These are phyloP conservation scores for Arthrinium puccinioides DNA, from an alignment of 2,329 filamentous ascomycete species.

Conservation along the genomic window DNA sequence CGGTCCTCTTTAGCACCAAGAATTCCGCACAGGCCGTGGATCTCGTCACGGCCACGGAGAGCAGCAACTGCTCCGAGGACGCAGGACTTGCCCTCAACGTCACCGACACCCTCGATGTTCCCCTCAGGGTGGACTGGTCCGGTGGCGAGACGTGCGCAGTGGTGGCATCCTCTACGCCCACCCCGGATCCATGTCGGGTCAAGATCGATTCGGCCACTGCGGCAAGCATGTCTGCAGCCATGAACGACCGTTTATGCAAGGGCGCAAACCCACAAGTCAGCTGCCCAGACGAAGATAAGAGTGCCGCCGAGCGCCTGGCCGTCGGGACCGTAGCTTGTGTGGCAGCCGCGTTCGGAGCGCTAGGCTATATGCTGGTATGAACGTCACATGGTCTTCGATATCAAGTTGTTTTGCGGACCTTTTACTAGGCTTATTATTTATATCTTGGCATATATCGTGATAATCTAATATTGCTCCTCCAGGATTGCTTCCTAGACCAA, in stretches of 20 bases:
- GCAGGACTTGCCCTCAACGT: neutral
- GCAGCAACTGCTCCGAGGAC: neutral
- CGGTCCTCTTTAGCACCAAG: neutral
- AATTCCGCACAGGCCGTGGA: conserved; percentile 6
- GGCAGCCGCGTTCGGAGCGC: neutral
- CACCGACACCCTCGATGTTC: neutral
- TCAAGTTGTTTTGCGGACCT: too few relatives aligned
- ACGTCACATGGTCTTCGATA: too few relatives aligned
- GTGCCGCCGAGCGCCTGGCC: neutral
- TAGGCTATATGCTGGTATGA: neutral
- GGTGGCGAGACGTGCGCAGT: neutral
- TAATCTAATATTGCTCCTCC: too few relatives aligned
- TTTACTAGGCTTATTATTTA: too few relatives aligned
- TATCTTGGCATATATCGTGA: too few relatives aligned
- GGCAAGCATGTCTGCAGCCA: conserved; percentile 3
- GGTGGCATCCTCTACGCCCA: neutral
- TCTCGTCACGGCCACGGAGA: conserved; percentile 7
- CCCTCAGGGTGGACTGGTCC: neutral
- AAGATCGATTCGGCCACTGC: conserved; percentile 4
- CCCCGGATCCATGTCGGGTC: conserved; percentile 4
- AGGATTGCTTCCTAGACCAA: too few relatives aligned
- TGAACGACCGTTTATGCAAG: neutral
- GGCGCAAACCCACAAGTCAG: neutral
- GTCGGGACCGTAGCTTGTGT: neutral
- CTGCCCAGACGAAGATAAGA: neutral